Base-by-base conservation (phyloP, 208 protist genomes). In the Phytomonas sp. region DNA sequence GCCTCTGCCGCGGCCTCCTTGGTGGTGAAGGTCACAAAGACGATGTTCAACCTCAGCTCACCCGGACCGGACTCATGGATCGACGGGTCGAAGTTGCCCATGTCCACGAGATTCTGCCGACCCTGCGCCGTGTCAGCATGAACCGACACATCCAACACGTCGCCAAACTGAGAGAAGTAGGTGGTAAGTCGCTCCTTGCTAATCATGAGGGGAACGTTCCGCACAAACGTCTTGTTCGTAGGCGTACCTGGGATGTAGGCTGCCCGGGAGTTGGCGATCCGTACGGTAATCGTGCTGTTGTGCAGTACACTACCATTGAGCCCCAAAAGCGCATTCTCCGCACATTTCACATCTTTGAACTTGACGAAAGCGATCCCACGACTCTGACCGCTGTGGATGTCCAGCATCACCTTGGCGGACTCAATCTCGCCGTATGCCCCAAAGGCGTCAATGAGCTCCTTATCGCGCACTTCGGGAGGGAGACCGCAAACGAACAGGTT, bases 381-480 rank as follows among this genome's bases (percentile, higher is more conserved):
- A 66, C 84, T 89, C 36, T 75, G 77, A 0, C 87, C 87, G 26
- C 81, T 91, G 79, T 84, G 80, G 37, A 93, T 93, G 76, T 93
- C 74, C 0, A 93, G 79, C 88, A 93, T 93, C 37, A 93, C 84
- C 80, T 93, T 93, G n/a, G 83, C 82, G 0, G 80, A 88, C 65
- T 87, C 78, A 36, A 93, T 87, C 34, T 40, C 62, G 11, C 88
- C 88, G 40, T 76, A 86, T 29, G 72, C 63, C 15, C 63, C 40
- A 26, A 91, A 93, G 61, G 89, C 43, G 6, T 73, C 66, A 32
- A 77, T 17, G 46, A 93, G 70, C 28, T 80, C 70, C 8, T n/a
- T 70, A 71, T 93, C 88, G 26, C 68, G 68, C 17, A 91, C 69
- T 26, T 71, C 73, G 53, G 70, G 31, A 28, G 76, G 68, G 6